These are phyloP conservation scores for Singerocomus rubriflavus DNA, from an alignment of 1,284 basidiomycete species.

Conservation along the genomic window DNA sequence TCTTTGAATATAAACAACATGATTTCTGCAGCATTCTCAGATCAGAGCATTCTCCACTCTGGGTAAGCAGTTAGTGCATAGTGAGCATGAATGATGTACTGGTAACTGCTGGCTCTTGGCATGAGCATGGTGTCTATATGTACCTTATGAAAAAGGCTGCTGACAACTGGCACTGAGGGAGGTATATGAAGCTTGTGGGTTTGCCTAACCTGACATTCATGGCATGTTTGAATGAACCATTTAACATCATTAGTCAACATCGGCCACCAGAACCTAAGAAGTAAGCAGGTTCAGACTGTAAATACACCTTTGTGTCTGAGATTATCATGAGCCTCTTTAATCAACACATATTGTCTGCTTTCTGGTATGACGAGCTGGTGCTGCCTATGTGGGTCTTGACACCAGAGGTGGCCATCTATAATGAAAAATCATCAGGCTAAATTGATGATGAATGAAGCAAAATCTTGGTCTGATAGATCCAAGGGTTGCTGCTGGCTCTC, in stretches of 20 bases:
- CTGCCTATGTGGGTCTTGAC: neutral
- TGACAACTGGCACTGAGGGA: neutral
- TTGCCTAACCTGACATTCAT: neutral
- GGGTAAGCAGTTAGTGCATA: neutral
- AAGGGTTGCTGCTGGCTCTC: too few relatives aligned
- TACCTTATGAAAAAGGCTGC: neutral
- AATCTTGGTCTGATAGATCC: too few relatives aligned
- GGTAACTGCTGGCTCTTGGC: neutral
- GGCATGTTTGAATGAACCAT: neutral
- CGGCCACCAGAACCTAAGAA: neutral
- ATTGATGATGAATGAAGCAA: too few relatives aligned
- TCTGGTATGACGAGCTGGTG: neutral
- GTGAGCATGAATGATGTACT: neutral
- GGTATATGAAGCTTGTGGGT: neutral
- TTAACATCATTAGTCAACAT: neutral
- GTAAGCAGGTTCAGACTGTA: rapidly evolving
- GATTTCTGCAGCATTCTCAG: neutral
- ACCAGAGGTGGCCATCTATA: too few relatives aligned
- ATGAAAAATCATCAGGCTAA: too few relatives aligned
- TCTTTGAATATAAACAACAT: too few relatives aligned
- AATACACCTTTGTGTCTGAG: neutral
- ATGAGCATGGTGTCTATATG: neutral
- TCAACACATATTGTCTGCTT: rapidly evolving
- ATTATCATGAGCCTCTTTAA: neutral
- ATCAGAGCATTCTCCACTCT: neutral